Base-by-base conservation (phyloP, 306 rosid genomes). In the Cucurbita ficifolia region DNA sequence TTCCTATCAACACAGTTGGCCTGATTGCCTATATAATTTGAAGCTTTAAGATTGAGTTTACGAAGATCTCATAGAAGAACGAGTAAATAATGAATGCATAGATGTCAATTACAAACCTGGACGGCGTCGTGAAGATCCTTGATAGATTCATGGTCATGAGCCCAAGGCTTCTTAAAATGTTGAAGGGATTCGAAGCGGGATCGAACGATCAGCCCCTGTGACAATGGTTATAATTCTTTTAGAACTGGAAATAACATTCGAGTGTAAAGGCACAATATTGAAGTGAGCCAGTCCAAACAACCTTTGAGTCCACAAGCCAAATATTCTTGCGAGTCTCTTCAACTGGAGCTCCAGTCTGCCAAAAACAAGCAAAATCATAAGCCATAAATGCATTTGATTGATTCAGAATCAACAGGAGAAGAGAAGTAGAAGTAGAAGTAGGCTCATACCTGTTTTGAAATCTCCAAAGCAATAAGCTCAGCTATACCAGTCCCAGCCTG, bases 401-500 rank as follows among this genome's bases (percentile, higher is more conserved):
- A 55, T 56, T 19, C 52, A 73, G 40, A 38, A 61, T n/a, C 3
- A 21, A 75, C 7, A 77, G 61, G 35, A n/a, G 38, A 77, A 39
- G 38, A 69, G 60, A 59, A 1, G n/a, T 10, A 33, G 51, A 46
- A 62, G n/a, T 10, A 33, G 51, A 46, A 62, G 51, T 38, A 67
- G 84, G 85, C 11, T 92, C 87, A 59, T 86, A 93, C 98, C 93
- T 87, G 86, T 81, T 91, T 91, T 71, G 97, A 91, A 65, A 94
- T 86, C 92, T 94, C 90, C 76, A 90, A 93, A 76, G 98, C 98
- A 77, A 94, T 94, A 78, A 91, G 86, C 80, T 94, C 98, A 38
- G 98, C 98, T 86, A 90, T 94, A 22, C 98, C 98, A 54, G 98
- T 94, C 85, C 98, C 98, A 82, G 98, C 98, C 98, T 94, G 75